Conservation (phyloP, 1,284 basidiomycete species). For the Ustilago cynodontis region DNA sequence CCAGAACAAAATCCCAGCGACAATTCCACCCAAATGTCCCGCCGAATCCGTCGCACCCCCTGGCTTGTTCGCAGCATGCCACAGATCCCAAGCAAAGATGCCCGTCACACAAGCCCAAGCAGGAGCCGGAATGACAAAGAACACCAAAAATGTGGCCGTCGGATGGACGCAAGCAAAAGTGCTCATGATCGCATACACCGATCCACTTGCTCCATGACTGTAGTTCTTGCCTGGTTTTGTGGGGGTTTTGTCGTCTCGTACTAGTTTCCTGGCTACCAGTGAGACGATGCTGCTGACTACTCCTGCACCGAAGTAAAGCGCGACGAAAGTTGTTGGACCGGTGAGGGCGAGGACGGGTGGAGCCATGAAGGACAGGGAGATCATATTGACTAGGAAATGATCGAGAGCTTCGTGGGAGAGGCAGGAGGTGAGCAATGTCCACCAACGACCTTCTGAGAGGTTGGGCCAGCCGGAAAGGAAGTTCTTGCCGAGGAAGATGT, state of each 20-base stretch:
- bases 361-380: slow-evolving; percentile 84
- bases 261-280: slow-evolving; percentile 74
- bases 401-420: slow-evolving; percentile 48
- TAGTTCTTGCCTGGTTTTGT: neutral
- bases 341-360: slow-evolving; percentile 78
- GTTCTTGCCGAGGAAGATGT: slow-evolving; percentile 77
- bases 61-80: slow-evolving; percentile 72
- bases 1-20: slow-evolving; percentile 75
- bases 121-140: slow-evolving; percentile 80
- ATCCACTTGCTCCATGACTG: slow-evolving; percentile 67
- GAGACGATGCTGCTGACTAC: slow-evolving; percentile 72
- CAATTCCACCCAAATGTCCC: slow-evolving; percentile 83
- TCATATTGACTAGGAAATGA: slow-evolving; percentile 83
- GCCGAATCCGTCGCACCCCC: slow-evolving; percentile 75
- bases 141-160: slow-evolving; percentile 79
- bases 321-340: slow-evolving; percentile 79
- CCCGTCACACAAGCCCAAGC: slow-evolving; percentile 83
- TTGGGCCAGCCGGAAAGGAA: slow-evolving; percentile 77
- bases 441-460: slow-evolving; percentile 79
- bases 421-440: slow-evolving; percentile 80
- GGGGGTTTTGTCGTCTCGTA: neutral
- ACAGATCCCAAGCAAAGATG: slow-evolving; percentile 80
- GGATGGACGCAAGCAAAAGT: slow-evolving; percentile 81
- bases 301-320: slow-evolving; percentile 79
- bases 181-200: slow-evolving; percentile 78